Percentiles rank a stretch among this genome's conserved stretches.
Evolutionary conservation across 371 early-diverging fungal species (phyloP).

Genomic region (Mortierella sp.): DNA sequence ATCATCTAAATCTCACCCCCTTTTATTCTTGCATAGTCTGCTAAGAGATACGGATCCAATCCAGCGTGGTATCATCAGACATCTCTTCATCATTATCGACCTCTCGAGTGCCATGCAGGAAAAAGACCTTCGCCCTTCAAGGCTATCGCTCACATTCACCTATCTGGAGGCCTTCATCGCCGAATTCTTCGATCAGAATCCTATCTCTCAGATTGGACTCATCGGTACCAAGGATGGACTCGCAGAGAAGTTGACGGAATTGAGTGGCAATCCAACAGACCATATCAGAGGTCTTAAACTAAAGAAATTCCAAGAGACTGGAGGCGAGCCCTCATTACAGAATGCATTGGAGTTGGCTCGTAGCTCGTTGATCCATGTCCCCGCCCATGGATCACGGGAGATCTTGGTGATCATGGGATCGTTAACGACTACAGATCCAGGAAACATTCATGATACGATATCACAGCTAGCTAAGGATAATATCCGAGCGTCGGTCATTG

Average conservation of each 20-base stretch:
- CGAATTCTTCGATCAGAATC: conserved; percentile 96
- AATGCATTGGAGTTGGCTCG: conserved; percentile 91
- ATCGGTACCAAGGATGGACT: conserved; percentile 90
- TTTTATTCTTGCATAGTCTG: conserved; percentile 52
- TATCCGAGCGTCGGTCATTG: conserved; percentile 88
- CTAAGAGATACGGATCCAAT: conserved; percentile 83
- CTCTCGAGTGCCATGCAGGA: conserved; percentile 87
- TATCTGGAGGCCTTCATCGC: conserved; percentile 79
- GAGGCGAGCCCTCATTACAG: conserved; percentile 93
- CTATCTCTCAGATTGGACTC: conserved; percentile 91
- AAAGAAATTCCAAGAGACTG: conserved; percentile 76
- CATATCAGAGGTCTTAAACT: conserved; percentile 76
- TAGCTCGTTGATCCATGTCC: conserved; percentile 77
- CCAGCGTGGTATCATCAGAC: conserved; percentile 94
- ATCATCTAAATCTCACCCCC: conserved; percentile 5
- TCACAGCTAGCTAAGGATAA: conserved; percentile 70
- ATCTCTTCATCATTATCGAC: conserved; percentile 87
- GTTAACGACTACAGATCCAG: conserved; percentile 93
- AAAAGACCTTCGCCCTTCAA: conserved; percentile 84
- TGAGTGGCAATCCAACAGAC: conserved; percentile 82
- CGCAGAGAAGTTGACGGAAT: conserved; percentile 87
- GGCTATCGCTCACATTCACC: conserved; percentile 78
- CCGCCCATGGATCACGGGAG: conserved; percentile 92
- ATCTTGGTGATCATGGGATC: conserved; percentile 87
- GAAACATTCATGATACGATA: conserved; percentile 88